Base-by-base conservation (phyloP, 2,329 filamentous ascomycete genomes). In the Fusarium incarnatum region DNA sequence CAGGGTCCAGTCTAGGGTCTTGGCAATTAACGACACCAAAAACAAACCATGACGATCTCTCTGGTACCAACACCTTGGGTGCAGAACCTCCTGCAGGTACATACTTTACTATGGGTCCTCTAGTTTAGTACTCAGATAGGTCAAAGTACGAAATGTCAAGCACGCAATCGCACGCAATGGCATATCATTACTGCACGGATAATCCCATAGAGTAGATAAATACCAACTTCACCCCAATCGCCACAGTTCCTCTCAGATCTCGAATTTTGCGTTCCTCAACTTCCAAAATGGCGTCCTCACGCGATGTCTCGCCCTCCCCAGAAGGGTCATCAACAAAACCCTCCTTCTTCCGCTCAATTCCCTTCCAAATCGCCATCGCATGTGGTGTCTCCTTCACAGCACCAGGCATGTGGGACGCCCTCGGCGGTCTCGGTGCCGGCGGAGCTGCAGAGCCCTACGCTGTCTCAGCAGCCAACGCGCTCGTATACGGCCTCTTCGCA, bases 361-460 rank as follows among this genome's bases (percentile, higher is more conserved):
- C 68, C 27, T 71, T 71, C 5, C 68, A 71, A 1, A 69, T 72
- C 22, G 55, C 60, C 10, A 58, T 72, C 41, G 70, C 68, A 34
- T 72, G 70, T 2, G 66, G 65, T 18, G 70, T 72, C 0, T 72
- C 68, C 28, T 76, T 76, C 18, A 69, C 70, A 2, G 74, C 73
- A 1, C 74, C 74, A 2, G 74, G 74, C 2, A 68, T 76, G 52
- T 76, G 74, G 74, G 71, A 72, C 23, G 75, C 75, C 8, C 71
- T 76, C 8, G 74, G 73, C 23, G 67, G 65, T 25, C 61, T 77
- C 7, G 75, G 75, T 4, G 75, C 75, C 5, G 75, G 75, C 53
- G 91, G 91, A 2, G 83, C 86, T 27, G 83, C 88, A 68, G 83
- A 84, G n/a, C 90, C 91, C 0, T 85, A 88, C 70, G 83, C 92